phyloP scores from a whole-genome alignment of 2,329 filamentous ascomycete species.

The Trichophyton verrucosum region DNA sequence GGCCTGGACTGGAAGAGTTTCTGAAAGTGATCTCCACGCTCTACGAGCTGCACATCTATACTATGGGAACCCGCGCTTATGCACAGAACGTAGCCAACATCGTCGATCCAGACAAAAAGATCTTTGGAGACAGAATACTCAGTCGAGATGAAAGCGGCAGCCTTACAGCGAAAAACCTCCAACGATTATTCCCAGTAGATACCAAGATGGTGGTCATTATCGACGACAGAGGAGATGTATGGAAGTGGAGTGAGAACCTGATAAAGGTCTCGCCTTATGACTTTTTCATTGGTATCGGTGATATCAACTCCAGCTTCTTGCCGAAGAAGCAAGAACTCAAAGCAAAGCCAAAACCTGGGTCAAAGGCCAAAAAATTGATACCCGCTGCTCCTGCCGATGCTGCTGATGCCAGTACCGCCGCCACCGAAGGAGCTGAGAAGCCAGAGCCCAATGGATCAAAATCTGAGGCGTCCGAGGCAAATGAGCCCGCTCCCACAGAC shows the following conservation, averaged over 20 bases:
- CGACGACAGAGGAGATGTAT: conserved; percentile 91
- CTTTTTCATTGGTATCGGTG: conserved; percentile 94
- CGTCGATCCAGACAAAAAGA: conserved; percentile 75
- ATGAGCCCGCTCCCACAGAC: conserved; percentile 6
- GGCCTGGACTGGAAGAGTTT: conserved; percentile 73
- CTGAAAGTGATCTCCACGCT: conserved; percentile 62
- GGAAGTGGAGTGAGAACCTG: conserved; percentile 83
- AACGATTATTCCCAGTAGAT: conserved; percentile 86
- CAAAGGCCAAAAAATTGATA: conserved; percentile 17
- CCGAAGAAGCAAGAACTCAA: conserved; percentile 55
- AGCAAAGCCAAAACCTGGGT: conserved; percentile 29
- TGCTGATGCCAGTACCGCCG: not conserved
- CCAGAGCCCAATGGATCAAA: conserved; percentile 25
- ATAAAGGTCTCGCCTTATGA: conserved; percentile 94
- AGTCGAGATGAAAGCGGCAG: conserved; percentile 95
- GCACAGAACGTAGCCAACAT: conserved; percentile 83
- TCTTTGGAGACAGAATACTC: conserved; percentile 89
- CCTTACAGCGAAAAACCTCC: conserved; percentile 77
- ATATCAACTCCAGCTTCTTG: conserved; percentile 96
- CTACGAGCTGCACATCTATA: conserved; percentile 96
- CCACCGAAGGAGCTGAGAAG: conserved; percentile 11
- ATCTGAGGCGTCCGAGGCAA: conserved; percentile 11
- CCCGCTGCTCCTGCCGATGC: not conserved
- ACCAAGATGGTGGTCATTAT: conserved; percentile 99
- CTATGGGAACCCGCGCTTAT: conserved; percentile 97